Conservation (phyloP, 768 basidiomycete species). For the Suillus cothurnatus region DNA sequence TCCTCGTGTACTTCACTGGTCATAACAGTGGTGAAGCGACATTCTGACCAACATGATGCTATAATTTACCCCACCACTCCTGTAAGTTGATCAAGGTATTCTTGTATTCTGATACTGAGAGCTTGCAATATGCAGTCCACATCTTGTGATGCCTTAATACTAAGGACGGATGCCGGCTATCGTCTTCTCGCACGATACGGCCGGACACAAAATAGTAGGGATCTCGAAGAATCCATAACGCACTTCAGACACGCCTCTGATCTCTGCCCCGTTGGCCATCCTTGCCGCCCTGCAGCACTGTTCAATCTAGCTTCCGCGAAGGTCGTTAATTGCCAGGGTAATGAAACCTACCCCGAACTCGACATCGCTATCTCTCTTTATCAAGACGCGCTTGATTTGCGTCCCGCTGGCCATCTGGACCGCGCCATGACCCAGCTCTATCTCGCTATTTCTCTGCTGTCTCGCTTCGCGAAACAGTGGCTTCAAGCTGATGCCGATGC, state of each 20-base stretch:
- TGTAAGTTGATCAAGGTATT: neutral
- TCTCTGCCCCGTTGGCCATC: neutral
- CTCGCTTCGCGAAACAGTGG: too few species aligned
- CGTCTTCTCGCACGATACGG: neutral
- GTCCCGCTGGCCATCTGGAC: too few species aligned
- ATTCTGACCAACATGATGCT: neutral
- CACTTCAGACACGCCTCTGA: neutral
- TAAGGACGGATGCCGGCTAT: too few species aligned
- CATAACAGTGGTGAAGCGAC: too few species aligned
- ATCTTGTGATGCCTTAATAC: too few species aligned
- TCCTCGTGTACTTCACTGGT: too few species aligned
- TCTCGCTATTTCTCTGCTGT: too few species aligned
- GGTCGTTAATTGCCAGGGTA: neutral
- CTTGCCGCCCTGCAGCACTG: neutral
- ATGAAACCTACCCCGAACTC: neutral
- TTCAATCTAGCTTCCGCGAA: neutral
- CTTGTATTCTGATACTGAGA: too few species aligned
- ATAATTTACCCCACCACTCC: neutral
- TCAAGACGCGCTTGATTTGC: too few species aligned
- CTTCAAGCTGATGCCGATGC: neutral
- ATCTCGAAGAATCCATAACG: neutral
- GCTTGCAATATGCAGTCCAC: too few species aligned
- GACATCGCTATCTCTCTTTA: neutral
- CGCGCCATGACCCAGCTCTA: too few species aligned
- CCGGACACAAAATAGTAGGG: neutral